A percentile compares a stretch with the other conserved stretches of the same genome.
Evolutionary conservation across 1,284 basidiomycete species (phyloP).

Genomic region (Malassezia sympodialis): DNA sequence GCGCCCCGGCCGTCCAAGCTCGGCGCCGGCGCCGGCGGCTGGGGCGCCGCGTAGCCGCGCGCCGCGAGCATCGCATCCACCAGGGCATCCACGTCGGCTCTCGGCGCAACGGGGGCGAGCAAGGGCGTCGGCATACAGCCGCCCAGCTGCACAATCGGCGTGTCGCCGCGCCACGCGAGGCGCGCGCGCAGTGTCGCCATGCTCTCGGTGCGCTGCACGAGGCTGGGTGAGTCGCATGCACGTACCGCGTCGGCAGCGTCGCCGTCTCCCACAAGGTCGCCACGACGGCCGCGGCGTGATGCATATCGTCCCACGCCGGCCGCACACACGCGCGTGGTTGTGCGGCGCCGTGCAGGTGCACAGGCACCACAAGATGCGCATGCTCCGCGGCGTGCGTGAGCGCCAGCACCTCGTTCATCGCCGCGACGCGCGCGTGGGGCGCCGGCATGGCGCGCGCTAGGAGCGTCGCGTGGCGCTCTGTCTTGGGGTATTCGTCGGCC

Average conservation of each 20-base stretch:
- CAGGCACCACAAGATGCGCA: conserved; percentile 23
- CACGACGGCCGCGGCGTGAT: conserved; percentile 30
- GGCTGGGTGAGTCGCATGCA: conserved; percentile 8
- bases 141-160: conserved; percentile 33
- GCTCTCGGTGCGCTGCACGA: conserved; percentile 24
- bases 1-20: not conserved
- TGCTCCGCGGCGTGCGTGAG: conserved; percentile 22
- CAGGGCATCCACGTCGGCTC: conserved; percentile 18
- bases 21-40: conserved; percentile 20
- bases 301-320: conserved; percentile 22
- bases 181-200: conserved; percentile 23
- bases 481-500: conserved; percentile 38
- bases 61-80: conserved; percentile 34
- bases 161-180: conserved; percentile 40
- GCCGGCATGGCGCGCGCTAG: conserved; percentile 1
- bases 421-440: conserved; percentile 12
- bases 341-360: conserved; percentile 9
- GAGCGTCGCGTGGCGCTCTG: conserved; percentile 21
- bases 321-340: not conserved
- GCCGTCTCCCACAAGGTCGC: conserved; percentile 37
- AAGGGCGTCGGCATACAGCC: conserved; percentile 35
- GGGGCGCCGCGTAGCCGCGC: conserved; percentile 5
- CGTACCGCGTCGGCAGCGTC: conserved; percentile 25
- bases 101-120: conserved; percentile 16
- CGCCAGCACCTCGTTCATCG: conserved; percentile 32